These are phyloP conservation scores for Pyrenophora tritici-repentis DNA, from an alignment of 2,329 filamentous ascomycete species.

Conservation along the genomic window DNA sequence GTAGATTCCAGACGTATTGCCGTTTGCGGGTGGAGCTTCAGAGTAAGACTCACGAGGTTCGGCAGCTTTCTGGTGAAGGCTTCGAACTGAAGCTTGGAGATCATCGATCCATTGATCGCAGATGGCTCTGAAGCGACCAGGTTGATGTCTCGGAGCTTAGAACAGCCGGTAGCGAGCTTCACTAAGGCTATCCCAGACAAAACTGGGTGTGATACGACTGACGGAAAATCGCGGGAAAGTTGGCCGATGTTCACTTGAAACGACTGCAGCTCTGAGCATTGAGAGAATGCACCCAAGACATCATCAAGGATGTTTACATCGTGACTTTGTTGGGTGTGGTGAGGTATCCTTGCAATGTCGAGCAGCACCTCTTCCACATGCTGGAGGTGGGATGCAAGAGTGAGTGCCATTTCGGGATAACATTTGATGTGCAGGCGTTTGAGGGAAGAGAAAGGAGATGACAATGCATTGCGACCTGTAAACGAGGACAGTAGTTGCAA, in stretches of 20 bases:
- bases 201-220: conserved; percentile 20
- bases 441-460: conserved; percentile 28
- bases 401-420: conserved; percentile 40
- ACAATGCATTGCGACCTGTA: conserved; percentile 17
- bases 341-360: conserved; percentile 35
- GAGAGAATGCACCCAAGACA: conserved; percentile 22
- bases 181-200: conserved; percentile 29
- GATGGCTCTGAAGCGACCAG: conserved; percentile 34
- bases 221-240: conserved; percentile 34
- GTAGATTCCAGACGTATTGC: conserved; percentile 27
- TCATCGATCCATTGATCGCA: conserved; percentile 35
- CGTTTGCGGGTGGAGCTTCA: conserved; percentile 38
- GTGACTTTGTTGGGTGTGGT: conserved; percentile 13
- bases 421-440: conserved; percentile 35
- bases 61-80: conserved; percentile 33
- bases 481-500: conserved; percentile 30
- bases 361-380: conserved; percentile 34
- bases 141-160: conserved; percentile 31
- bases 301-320: conserved; percentile 32
- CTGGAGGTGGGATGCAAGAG: conserved; percentile 30
- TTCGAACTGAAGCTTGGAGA: conserved; percentile 35
- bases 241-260: conserved; percentile 35
- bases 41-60: conserved; percentile 25
- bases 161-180: conserved; percentile 28
- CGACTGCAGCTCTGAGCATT: conserved; percentile 25